Base-by-base conservation (phyloP, 1,284 basidiomycete species). In the Takashimella tepidaria region DNA sequence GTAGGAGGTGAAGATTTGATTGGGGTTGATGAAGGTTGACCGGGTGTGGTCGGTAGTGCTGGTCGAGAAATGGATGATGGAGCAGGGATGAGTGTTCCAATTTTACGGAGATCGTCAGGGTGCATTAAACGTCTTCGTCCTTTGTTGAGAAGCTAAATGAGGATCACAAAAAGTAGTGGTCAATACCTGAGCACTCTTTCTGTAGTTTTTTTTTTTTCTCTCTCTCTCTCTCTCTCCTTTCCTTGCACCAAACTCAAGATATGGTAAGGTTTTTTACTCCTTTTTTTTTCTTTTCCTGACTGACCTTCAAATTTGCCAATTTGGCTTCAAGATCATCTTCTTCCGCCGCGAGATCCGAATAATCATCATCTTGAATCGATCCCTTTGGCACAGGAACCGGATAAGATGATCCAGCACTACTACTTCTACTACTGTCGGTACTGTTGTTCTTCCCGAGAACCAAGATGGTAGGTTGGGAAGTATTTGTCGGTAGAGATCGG, bases 251-350 rank as follows among this genome's bases (percentile, higher is more conserved):
- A n/a, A n/a, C n/a, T n/a, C n/a, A n/a, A n/a, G n/a, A n/a, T n/a
- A n/a, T n/a, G n/a, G n/a, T n/a, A n/a, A n/a, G n/a, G n/a, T n/a
- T n/a, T n/a, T n/a, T n/a, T n/a, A n/a, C n/a, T n/a, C n/a, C n/a
- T n/a, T n/a, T n/a, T n/a, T n/a, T n/a, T n/a, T n/a, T 10, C 1
- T 8, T 3, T 12, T 12, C 5, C 10, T 41, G 1, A 48, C 59
- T 54, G 54, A 88, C 87, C 81, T 85, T 89, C 74, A 93, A 87
- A 68, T 87, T 75, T 0, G 88, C 84, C 27, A 97, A 78, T 78
- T 98, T 98, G 77, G 97, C 87, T 24, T 84, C 80, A n/a, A 98
- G 78, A 31, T 95, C 95, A 43, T 91, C 88, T 24, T 83, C 80
- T 27, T 91, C 93, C 21, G 79, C 76, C 10, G 82, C 84, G 27